Conservation (phyloP, 495 filamentous ascomycete species). For the Talaromyces wortmannii region DNA sequence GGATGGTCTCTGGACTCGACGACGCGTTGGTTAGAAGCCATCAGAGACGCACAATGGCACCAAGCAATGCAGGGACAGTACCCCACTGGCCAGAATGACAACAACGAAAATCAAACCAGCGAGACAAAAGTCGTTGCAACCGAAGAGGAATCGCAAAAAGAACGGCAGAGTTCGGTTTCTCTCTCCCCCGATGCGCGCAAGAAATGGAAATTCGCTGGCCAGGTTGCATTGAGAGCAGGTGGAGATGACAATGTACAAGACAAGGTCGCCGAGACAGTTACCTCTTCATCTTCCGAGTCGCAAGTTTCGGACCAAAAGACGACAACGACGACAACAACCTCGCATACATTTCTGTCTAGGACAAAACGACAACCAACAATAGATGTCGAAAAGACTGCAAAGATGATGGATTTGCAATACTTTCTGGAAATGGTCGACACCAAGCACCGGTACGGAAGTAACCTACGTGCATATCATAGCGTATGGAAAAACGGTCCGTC, state of each 20-base stretch:
- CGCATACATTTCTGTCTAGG: constrained; percentile 12
- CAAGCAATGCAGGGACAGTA: not conserved
- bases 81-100: not conserved
- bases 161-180: not conserved
- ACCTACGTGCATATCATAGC: constrained; percentile 76
- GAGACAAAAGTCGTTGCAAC: not conserved
- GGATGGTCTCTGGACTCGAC: constrained; percentile 59
- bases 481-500: constrained; percentile 74
- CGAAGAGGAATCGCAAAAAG: too few relatives aligned
- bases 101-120: constrained; percentile 9
- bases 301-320: constrained; percentile 9
- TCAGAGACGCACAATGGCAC: constrained; percentile 7
- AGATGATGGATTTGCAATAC: constrained; percentile 82
- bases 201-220: constrained; percentile 69
- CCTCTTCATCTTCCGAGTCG: constrained; percentile 13
- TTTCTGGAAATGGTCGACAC: constrained; percentile 91
- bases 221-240: constrained; percentile 65
- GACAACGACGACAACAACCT: constrained; percentile 22
- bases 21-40: constrained; percentile 60
- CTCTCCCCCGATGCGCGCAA: constrained; percentile 41
- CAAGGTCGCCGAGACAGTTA: constrained; percentile 23
- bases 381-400: constrained; percentile 43
- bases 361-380: constrained; percentile 34
- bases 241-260: constrained; percentile 46
- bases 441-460: constrained; percentile 83